Base-by-base conservation (phyloP, 73 alveolate species). In the Paraurostyla sp. region DNA sequence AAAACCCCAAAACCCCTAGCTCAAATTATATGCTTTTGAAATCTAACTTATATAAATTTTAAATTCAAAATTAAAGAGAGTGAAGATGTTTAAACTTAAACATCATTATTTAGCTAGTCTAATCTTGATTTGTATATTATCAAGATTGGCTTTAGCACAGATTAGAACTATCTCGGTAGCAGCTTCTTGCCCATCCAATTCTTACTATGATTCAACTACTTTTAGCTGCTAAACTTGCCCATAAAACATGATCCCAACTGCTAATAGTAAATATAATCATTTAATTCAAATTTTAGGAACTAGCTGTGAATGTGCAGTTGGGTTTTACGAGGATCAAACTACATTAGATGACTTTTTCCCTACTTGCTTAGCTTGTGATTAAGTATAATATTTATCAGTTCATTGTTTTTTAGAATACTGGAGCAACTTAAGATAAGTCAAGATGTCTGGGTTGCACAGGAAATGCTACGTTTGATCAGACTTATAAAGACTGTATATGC, bases 1-100 rank as follows among this genome's bases (percentile, higher is more conserved):
- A 63, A 63, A 63, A 63, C 82, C 82, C 82, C 82, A 63, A 63
- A 63, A 63, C 82, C 82, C 82, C 82, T 23, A 63, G 32, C 29
- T 25, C 57, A 25, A 25, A 63, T 13, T 27, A 9, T 23, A 25
- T 4, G 20, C 9, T 25, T 63, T 9, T 63, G 57, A 63, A 18
- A 9, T 25, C 18, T 15, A 46, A 25, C n/a, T 4, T 13, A 63
- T 25, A 23, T 63, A 23, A 63, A 63, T 23, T 63, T 63, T 63
- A 63, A 63, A 63, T 63, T 63, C 32, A 63, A 63, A 27, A 18
- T 30, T 22, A 63, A 63, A 13, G 32, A 57, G 16, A 11, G 32
- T 16, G n/a, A n/a, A 15, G 41, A 13, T 57, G 13, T 11, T 32
- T 63, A 6, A 18, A 40, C 32, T 63, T 40, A 22, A 22, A n/a